Percentiles rank a stretch among this genome's conserved stretches.
phyloP scores from a whole-genome alignment of 345 rosid genomes.

The Salix dunnii region DNA sequence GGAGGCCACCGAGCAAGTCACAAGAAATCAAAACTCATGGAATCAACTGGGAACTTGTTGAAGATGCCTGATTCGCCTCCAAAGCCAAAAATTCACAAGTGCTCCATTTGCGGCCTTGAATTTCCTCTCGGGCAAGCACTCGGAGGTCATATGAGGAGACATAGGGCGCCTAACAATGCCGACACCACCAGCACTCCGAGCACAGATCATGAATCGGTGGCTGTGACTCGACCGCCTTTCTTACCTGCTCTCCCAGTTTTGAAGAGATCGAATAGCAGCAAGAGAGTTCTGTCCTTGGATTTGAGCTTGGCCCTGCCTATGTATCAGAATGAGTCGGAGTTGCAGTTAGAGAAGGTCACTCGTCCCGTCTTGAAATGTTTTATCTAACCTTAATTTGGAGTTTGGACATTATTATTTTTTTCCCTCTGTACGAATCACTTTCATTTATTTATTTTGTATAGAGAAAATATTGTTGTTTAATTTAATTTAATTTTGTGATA shows the following conservation, averaged over 20 bases:
- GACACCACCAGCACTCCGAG: not conserved
- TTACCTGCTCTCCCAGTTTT: conserved; percentile 31
- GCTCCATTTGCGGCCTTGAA: conserved; percentile 82
- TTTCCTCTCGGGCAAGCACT: conserved; percentile 83
- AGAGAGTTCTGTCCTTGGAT: conserved; percentile 56
- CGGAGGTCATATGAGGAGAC: conserved; percentile 97
- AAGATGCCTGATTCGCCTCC: conserved; percentile 30
- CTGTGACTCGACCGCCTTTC: not conserved
- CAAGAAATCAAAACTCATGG: conserved; percentile 46
- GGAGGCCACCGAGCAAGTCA: conserved; percentile 96
- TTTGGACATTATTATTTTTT: conserved; percentile 14
- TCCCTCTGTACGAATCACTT: not conserved
- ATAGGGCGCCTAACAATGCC: conserved; percentile 25
- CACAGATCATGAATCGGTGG: conserved; percentile 16
- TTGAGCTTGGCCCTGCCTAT: conserved; percentile 52
- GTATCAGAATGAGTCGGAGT: conserved; percentile 52
- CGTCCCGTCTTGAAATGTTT: conserved; percentile 24
- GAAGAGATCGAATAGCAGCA: conserved; percentile 57
- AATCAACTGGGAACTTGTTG: conserved; percentile 7
- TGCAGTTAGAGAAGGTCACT: conserved; percentile 47
- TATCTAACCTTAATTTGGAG: conserved; percentile 4
- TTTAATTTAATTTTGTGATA: not conserved
- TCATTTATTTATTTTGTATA: not conserved
- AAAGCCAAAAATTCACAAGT: conserved; percentile 68
- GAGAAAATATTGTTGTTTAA: not conserved